Conservation (phyloP, 2,329 filamentous ascomycete species). For the Arthrobotrys pseudoclavata region DNA sequence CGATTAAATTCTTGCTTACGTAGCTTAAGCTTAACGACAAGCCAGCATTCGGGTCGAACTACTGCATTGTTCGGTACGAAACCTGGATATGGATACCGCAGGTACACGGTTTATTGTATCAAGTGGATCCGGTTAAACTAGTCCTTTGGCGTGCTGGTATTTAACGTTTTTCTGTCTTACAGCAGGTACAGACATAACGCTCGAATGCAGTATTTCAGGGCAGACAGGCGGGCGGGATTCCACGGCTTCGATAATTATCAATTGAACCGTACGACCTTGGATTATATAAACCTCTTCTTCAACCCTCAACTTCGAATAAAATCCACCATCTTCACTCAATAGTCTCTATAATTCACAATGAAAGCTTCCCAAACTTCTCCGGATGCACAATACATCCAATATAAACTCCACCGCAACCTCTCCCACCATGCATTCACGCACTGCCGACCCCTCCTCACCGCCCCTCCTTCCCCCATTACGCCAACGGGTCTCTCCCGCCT, state of each 20-base stretch:
- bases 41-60: neutral
- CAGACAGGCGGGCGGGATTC: conserved; percentile 5
- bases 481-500: conserved; percentile 30
- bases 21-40: neutral
- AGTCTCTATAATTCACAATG: neutral
- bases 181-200: no score
- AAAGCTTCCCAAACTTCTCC: neutral
- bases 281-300: conserved; percentile 2
- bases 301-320: neutral
- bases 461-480: neutral
- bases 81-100: neutral
- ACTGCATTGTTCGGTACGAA: conserved; percentile 10
- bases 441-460: neutral
- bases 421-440: conserved; percentile 27
- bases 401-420: conserved; percentile 41
- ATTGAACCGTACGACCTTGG: neutral
- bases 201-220: neutral
- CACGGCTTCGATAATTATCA: neutral
- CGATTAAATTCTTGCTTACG: neutral
- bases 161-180: no score
- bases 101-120: neutral
- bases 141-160: no score
- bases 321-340: neutral
- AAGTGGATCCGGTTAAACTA: no score
- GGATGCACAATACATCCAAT: conserved; percentile 24